Conservation (phyloP, 345 rosid species). For the Camelina neglecta region DNA sequence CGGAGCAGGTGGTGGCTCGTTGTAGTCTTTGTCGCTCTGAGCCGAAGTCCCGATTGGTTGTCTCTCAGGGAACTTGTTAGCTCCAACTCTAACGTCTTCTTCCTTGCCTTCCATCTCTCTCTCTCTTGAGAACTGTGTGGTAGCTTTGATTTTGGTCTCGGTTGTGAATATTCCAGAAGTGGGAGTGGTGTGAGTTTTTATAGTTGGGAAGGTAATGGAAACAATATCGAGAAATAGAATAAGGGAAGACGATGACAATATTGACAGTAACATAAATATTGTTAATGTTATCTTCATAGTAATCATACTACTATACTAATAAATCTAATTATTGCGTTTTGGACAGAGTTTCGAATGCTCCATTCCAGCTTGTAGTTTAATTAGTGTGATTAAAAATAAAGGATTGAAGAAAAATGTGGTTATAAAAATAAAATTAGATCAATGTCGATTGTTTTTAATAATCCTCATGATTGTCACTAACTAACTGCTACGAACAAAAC, state of each 20-base stretch:
- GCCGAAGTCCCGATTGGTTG: constrained; percentile 56
- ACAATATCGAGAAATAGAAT: constrained; percentile 25
- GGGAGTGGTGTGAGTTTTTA: constrained; percentile 15
- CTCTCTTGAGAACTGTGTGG: constrained; percentile 13
- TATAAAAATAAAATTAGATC: background rate
- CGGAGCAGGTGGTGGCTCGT: constrained; percentile 54
- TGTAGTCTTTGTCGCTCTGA: constrained; percentile 54
- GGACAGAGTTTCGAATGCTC: constrained; percentile 33
- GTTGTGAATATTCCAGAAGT: constrained; percentile 8
- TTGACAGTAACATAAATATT: constrained; percentile 19
- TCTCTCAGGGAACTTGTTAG: constrained; percentile 54
- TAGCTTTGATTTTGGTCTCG: constrained; percentile 31
- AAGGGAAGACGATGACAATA: constrained; percentile 4
- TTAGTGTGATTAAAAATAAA: background rate
- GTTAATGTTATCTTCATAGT: constrained; percentile 34
- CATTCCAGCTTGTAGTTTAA: constrained; percentile 30
- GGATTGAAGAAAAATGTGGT: too few relatives aligned
- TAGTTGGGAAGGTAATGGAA: constrained; percentile 33
- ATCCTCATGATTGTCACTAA: constrained; percentile 13
- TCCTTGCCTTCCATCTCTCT: constrained; percentile 49
- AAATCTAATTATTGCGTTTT: constrained; percentile 24
- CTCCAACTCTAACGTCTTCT: constrained; percentile 56
- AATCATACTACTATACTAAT: constrained; percentile 15
- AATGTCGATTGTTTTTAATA: constrained; percentile 2
- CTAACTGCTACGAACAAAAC: constrained; percentile 23